Conservation (phyloP, 495 filamentous ascomycete genomes). For the Neurospora sp. region DNA sequence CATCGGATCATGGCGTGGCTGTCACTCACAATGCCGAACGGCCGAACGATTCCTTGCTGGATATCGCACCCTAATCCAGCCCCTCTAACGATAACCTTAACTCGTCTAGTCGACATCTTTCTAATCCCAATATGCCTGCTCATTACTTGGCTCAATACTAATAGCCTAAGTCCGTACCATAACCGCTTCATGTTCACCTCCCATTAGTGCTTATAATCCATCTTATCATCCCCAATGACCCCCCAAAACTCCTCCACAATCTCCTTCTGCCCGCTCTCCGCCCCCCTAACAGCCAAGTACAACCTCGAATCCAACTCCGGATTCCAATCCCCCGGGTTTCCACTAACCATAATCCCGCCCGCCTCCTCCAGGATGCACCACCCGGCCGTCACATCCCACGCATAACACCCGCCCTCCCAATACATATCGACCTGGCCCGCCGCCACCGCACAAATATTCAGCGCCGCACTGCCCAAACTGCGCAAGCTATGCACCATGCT, state of each 20-base stretch:
- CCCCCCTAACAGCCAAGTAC: constrained; percentile 68
- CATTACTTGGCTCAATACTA: background rate
- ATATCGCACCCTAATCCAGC: background rate
- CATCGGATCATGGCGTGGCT: background rate
- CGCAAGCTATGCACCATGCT: constrained; percentile 77
- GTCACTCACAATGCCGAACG: background rate
- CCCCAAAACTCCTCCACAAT: constrained; percentile 78
- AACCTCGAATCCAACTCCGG: constrained; percentile 61
- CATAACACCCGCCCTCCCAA: constrained; percentile 93
- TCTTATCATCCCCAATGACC: constrained; percentile 20
- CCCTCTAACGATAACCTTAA: background rate
- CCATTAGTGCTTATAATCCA: constrained; percentile 41
- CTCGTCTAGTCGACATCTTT: background rate
- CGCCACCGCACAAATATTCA: constrained; percentile 78
- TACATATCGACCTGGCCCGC: constrained; percentile 71
- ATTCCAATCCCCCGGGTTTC: constrained; percentile 70
- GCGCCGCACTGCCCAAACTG: constrained; percentile 65
- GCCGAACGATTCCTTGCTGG: background rate
- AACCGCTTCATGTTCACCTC: background rate
- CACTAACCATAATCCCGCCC: constrained; percentile 69
- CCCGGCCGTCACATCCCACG: constrained; percentile 87
- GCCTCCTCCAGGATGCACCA: constrained; percentile 85
- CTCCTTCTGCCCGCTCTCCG: constrained; percentile 57
- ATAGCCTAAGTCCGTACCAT: background rate
- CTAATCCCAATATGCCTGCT: background rate